These are phyloP conservation scores for Scenedesmus sp. DNA, from an alignment of 163 green algal genomes.

Conservation along the genomic window DNA sequence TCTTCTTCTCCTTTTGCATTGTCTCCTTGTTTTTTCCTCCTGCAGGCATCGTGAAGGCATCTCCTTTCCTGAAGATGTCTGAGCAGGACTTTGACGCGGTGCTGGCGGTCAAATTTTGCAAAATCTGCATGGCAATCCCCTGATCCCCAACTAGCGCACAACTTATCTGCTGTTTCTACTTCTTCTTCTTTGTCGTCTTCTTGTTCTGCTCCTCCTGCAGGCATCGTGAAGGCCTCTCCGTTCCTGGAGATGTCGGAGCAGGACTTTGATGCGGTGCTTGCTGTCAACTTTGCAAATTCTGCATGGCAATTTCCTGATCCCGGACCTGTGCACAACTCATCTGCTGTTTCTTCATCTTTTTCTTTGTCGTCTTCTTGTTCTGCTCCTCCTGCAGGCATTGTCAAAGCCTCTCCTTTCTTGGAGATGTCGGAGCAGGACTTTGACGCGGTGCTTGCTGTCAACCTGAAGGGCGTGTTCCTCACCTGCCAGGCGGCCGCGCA, in stretches of 20 bases:
- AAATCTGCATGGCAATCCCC: no score
- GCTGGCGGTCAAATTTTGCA: conserved; percentile 78
- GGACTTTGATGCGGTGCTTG: conserved; percentile 87
- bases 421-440: conserved; percentile 92
- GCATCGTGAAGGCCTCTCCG: conserved; percentile 78
- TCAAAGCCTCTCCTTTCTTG: conserved; percentile 83
- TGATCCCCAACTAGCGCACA: no score
- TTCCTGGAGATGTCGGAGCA: conserved; percentile 90
- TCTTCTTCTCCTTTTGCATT: no score
- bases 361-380: neutral
- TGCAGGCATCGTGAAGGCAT: conserved; percentile 82
- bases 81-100: conserved; percentile 90
- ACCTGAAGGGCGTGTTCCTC: conserved; percentile 92
- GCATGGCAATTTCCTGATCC: no score
- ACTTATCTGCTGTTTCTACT: no score
- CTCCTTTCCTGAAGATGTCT: conserved; percentile 87
- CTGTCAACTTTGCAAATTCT: conserved; percentile 71
- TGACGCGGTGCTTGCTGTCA: conserved; percentile 87
- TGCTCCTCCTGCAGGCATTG: conserved; percentile 74
- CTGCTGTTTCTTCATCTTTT: neutral
- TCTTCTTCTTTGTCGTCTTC: neutral
- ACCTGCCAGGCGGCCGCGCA: conserved; percentile 62
- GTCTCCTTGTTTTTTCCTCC: neutral
- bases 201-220: conserved; percentile 55
- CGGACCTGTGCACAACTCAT: no score